Evolutionary conservation across 2,329 filamentous ascomycete genomes (phyloP).

Genomic region (Paecilomyces sp.): DNA sequence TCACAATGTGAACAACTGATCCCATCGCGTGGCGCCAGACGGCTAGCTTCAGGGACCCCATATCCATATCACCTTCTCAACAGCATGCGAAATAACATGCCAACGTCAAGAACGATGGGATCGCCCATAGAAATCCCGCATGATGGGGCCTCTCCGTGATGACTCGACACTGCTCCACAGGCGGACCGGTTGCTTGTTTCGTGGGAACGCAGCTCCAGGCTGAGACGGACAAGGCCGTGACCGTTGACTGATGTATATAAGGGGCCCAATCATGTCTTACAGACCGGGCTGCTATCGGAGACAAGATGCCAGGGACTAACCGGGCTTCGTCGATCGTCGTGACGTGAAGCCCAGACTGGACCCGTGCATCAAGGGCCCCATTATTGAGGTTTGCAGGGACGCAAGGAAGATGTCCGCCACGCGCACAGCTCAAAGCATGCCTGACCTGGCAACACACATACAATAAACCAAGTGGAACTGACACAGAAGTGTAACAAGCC

Average conservation of each 20-base stretch:
- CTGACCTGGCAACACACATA: background rate
- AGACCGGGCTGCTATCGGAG: background rate
- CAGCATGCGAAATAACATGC: background rate
- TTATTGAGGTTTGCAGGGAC: background rate
- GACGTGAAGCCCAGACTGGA: background rate
- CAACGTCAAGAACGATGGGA: background rate
- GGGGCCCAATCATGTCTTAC: background rate
- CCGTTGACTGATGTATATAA: background rate
- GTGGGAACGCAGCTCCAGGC: background rate
- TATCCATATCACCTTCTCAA: background rate
- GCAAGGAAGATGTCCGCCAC: background rate
- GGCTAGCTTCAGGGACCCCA: background rate
- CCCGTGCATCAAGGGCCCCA: background rate
- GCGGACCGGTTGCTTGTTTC: background rate
- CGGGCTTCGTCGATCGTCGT: background rate
- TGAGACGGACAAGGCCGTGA: background rate
- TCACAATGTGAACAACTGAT: background rate
- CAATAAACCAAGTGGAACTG: background rate
- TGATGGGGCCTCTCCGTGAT: background rate
- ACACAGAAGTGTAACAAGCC: background rate
- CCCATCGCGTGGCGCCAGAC: background rate
- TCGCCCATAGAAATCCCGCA: background rate
- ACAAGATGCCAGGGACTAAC: background rate
- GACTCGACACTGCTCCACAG: background rate
- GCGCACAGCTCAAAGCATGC: background rate